A percentile compares a stretch with the other conserved stretches of the same genome.
These are phyloP conservation scores for Ascochyta clinopodiicola DNA, from an alignment of 2,329 filamentous ascomycete genomes.

Conservation along the genomic window DNA sequence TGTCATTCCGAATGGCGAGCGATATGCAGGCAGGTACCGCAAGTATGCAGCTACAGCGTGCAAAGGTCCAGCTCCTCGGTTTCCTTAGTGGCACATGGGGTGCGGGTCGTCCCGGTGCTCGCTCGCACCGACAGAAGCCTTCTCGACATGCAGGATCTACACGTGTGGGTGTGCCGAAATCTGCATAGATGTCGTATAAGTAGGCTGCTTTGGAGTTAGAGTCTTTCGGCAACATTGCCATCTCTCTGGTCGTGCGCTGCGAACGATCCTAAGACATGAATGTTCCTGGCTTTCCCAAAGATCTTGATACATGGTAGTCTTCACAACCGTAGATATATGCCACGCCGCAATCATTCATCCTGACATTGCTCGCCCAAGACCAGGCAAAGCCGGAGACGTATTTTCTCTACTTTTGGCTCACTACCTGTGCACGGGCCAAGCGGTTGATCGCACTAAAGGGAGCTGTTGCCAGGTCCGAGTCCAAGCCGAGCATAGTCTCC, in stretches of 20 bases:
- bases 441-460: slow-evolving; percentile 1
- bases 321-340: neutral
- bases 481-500: neutral
- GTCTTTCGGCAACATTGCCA: neutral
- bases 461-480: slow-evolving; percentile 1
- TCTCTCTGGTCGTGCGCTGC: neutral
- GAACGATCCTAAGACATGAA: neutral
- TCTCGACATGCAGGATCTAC: slow-evolving; percentile 8
- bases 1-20: neutral
- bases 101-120: slow-evolving; percentile 12
- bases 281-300: neutral
- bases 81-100: slow-evolving; percentile 3
- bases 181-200: neutral
- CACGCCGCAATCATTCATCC: neutral
- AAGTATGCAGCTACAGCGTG: slow-evolving; percentile 2
- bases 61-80: neutral
- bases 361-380: neutral
- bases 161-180: neutral
- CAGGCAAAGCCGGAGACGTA: neutral
- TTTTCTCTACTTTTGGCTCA: neutral
- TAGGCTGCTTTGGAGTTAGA: neutral
- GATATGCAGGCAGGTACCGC: neutral
- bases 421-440: too few species aligned
- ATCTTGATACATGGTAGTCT: neutral
- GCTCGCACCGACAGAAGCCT: slow-evolving; percentile 4